Evolutionary conservation across 2,329 filamentous ascomycete genomes (phyloP).

Genomic region (Cucurbitaria berberidis): DNA sequence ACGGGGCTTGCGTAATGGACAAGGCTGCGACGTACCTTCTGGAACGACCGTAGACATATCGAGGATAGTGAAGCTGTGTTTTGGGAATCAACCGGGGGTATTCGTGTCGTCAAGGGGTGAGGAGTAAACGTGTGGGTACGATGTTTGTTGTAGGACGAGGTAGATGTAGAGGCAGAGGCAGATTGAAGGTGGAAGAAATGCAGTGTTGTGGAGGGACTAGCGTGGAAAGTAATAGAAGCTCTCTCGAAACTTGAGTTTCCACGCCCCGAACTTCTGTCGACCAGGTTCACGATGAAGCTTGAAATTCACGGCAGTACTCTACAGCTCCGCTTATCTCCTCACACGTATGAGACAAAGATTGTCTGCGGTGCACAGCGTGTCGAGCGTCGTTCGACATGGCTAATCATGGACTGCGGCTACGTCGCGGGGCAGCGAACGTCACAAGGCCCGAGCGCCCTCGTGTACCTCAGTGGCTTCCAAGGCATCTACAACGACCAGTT

Average conservation of each 20-base stretch:
- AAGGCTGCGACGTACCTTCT: slow-evolving; percentile 49
- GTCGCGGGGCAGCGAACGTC: slow-evolving; percentile 33
- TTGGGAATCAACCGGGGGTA: slow-evolving; percentile 2
- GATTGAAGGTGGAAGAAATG: slow-evolving; percentile 46
- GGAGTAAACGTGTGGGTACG: slow-evolving; percentile 17
- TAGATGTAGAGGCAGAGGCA: slow-evolving; percentile 28
- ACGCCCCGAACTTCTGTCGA: slow-evolving; percentile 24
- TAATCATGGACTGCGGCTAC: slow-evolving; percentile 32
- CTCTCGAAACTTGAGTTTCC: slow-evolving; percentile 37
- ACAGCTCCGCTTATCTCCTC: slow-evolving; percentile 5
- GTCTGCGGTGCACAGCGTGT: slow-evolving; percentile 7
- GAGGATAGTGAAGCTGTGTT: slow-evolving; percentile 7
- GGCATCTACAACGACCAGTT: slow-evolving; percentile 19
- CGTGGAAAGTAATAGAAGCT: slow-evolving; percentile 50
- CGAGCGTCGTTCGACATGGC: slow-evolving; percentile 8
- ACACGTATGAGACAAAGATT: slow-evolving; percentile 8
- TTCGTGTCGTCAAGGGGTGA: slow-evolving; percentile 2
- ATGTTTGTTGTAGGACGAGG: slow-evolving; percentile 30
- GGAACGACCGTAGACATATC: slow-evolving; percentile 45
- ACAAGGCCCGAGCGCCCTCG: slow-evolving; percentile 27
- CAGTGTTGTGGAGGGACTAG: slow-evolving; percentile 43
- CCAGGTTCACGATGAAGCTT: slow-evolving; percentile 14
- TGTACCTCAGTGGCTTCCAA: slow-evolving; percentile 23
- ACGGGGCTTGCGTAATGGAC: slow-evolving; percentile 7
- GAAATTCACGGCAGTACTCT: slow-evolving; percentile 1